Evolutionary conservation across 495 filamentous ascomycete genomes (phyloP).

Genomic region (Lasiosphaeriaceae sp.): DNA sequence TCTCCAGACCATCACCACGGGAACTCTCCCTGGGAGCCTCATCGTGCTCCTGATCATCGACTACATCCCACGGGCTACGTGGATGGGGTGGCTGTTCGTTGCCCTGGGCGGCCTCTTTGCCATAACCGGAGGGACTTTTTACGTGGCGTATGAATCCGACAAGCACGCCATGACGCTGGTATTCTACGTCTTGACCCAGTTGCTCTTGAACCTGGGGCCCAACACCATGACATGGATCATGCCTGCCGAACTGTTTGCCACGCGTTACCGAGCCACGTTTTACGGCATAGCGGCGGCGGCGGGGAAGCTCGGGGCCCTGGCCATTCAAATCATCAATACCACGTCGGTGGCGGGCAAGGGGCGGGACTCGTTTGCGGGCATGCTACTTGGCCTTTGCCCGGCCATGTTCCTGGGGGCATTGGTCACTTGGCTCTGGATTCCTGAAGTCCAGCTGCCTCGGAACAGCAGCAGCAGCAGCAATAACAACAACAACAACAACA

Average conservation of each 20-base stretch:
- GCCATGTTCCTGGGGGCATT: constrained; percentile 31
- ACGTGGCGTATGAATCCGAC: constrained; percentile 23
- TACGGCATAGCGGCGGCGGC: constrained; percentile 41
- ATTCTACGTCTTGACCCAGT: constrained; percentile 56
- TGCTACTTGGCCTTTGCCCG: constrained; percentile 28
- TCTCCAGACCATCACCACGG: constrained; percentile 36
- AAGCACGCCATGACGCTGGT: constrained; percentile 47
- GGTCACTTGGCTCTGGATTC: constrained; percentile 35
- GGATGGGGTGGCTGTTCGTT: constrained; percentile 36
- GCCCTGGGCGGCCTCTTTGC: constrained; percentile 36
- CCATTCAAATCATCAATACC: constrained; percentile 19
- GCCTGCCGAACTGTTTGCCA: constrained; percentile 41
- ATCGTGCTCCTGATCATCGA: constrained; percentile 36
- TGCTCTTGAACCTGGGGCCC: constrained; percentile 62
- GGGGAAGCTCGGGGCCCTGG: constrained; percentile 40
- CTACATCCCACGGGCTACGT: constrained; percentile 34
- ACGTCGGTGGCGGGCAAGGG: constrained; percentile 4
- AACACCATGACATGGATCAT: constrained; percentile 61
- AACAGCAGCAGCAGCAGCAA: too few relatives aligned
- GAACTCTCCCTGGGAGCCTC: constrained; percentile 36
- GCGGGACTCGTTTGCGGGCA: constrained; percentile 21
- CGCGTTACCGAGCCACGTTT: constrained; percentile 35
- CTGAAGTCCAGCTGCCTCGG: constrained; percentile 24
- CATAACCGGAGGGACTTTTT: constrained; percentile 34
- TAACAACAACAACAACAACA: too few relatives aligned